A percentile compares a stretch with the other conserved stretches of the same genome.
These are phyloP conservation scores for Cyphellophora europaea DNA, from an alignment of 2,329 filamentous ascomycete genomes.

Conservation along the genomic window DNA sequence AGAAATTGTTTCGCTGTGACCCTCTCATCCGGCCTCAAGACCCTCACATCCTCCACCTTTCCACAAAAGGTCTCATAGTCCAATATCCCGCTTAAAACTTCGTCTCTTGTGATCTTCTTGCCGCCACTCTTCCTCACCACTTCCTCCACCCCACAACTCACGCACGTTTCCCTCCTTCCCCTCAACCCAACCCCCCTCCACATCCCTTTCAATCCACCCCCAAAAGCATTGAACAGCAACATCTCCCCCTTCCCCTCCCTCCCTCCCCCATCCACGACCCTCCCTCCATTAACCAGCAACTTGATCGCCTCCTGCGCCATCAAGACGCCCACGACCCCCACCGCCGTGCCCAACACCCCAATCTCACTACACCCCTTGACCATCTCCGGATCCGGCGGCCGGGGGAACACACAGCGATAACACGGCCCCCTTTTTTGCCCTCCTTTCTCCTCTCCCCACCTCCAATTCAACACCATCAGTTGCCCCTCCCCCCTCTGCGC, in stretches of 20 bases:
- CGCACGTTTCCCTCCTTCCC: conserved; percentile 58
- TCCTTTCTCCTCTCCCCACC: not conserved
- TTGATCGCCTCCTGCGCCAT: conserved; percentile 87
- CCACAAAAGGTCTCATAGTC: conserved; percentile 89
- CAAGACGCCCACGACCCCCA: conserved; percentile 84
- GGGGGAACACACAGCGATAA: conserved; percentile 88
- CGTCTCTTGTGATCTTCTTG: conserved; percentile 55
- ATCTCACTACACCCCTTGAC: conserved; percentile 86
- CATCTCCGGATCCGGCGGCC: conserved; percentile 71
- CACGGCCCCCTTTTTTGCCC: conserved; percentile 56
- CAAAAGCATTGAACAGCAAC: conserved; percentile 48
- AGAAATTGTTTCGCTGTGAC: conserved; percentile 57
- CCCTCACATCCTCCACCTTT: conserved; percentile 41
- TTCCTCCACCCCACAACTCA: too few species aligned
- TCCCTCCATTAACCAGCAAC: conserved; percentile 46
- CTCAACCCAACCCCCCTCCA: conserved; percentile 73
- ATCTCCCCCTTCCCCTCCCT: conserved; percentile 29
- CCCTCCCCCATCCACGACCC: conserved; percentile 20
- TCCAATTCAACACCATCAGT: conserved; percentile 73
- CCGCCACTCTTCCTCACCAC: conserved; percentile 55
- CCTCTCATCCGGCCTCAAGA: conserved; percentile 56
- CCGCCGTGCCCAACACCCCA: conserved; percentile 83
- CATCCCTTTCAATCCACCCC: conserved; percentile 27
- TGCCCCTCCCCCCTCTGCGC: conserved; percentile 85
- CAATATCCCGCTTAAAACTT: conserved; percentile 54